phyloP scores from a whole-genome alignment of 768 basidiomycete species.

The Hericium erinaceus region DNA sequence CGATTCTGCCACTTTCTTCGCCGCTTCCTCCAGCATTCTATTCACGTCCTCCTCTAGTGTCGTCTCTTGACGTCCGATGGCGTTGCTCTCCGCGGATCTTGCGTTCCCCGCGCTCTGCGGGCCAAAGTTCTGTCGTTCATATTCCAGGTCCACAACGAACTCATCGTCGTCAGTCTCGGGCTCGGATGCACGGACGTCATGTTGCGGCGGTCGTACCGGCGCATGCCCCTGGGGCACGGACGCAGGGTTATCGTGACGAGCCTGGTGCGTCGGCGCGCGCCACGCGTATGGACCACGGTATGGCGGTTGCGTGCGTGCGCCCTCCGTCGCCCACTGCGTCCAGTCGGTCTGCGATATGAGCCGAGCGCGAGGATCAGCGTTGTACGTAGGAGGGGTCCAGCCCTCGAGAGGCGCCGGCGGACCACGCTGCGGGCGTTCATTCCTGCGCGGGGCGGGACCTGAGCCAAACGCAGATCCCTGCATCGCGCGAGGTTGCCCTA shows the following conservation, averaged over 20 bases:
- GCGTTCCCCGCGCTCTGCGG: conserved; percentile 4
- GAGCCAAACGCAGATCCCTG: conserved; percentile 5
- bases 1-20: conserved; percentile 11
- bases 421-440: background rate
- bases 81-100: conserved; percentile 7
- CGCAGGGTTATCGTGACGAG: conserved; percentile 1
- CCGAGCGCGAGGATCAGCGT: conserved; percentile 2
- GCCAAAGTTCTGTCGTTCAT: conserved; percentile 4
- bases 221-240: too few relatives aligned
- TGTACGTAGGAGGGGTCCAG: too few relatives aligned
- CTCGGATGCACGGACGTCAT: too few relatives aligned
- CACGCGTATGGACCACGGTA: conserved; percentile 2
- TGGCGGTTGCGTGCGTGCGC: conserved; percentile 9
- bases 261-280: conserved; percentile 6
- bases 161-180: conserved; percentile 3
- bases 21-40: background rate
- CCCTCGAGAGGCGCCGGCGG: too few relatives aligned
- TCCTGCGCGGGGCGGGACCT: conserved; percentile 2
- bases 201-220: too few relatives aligned
- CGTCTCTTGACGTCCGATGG: conserved; percentile 7
- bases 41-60: too few relatives aligned
- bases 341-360: conserved; percentile 8
- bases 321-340: conserved; percentile 2
- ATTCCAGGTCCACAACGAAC: conserved; percentile 7
- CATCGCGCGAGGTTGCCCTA: background rate